Evolutionary conservation across 139 green algal species (phyloP), one percentile per base, ranked within the genome.

Genomic region (Micractinium sp.): DNA sequence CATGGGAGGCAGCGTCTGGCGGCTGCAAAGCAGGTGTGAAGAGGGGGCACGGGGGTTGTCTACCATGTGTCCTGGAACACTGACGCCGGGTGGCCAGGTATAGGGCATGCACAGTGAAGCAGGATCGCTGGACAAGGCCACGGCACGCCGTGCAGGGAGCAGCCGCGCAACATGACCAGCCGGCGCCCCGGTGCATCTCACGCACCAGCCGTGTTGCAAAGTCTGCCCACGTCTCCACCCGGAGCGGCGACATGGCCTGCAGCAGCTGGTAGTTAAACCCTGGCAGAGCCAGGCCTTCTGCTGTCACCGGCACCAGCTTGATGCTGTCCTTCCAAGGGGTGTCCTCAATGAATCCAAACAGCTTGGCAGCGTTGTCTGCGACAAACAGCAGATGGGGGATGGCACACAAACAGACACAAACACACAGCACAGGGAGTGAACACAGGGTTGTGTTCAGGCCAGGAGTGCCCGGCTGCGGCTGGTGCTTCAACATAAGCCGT

Each of bases 181-280:
- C 66, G 4, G 73, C 35, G 23, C 18, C 73, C 73, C 35, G 18
- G 36, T 3, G 7, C 47, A 9, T 75, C 27, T 75, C 77, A 19
- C 82, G 12, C 63, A 87, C 82, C 82, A 87, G 82, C 25, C 63
- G 36, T 5, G 36, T 23, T 0, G 36, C 25, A 25, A 87, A 87
- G 63, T 79, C 82, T 39, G 82, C 82, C 82, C 82, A 80, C 12
- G 81, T 86, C 60, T 86, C 81, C 81, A 86, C 82, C 35, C 66
- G 20, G 20, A 87, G 38, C 9, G 63, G 63, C 33, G 63, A 41
- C 36, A 87, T 61, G n/a, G 82, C 0, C 63, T 87, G 82, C 23
- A 87, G 36, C 82, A 87, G 63, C 23, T 73, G 60, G 63, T 87
- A 60, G 63, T 66, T 61, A 35, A 87, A 67, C 23, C 25, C 23